A percentile compares a stretch with the other conserved stretches of the same genome.
These are phyloP conservation scores for Neoboletus magnificus DNA, from an alignment of 768 basidiomycete species.

Conservation along the genomic window DNA sequence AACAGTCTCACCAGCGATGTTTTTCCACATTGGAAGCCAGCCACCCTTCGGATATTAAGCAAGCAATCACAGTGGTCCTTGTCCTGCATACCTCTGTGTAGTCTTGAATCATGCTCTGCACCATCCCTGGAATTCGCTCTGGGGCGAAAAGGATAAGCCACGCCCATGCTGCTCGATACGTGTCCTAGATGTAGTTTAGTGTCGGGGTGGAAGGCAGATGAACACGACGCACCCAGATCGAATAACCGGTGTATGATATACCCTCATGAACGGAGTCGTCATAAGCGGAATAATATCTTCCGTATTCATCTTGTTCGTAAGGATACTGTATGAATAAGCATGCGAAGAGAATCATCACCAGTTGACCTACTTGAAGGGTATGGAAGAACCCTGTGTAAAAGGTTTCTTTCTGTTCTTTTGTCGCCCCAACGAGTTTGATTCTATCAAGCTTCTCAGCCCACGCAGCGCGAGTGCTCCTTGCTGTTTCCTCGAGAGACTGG, in stretches of 20 bases:
- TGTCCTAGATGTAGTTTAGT: constrained; percentile 50
- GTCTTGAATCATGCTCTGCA: constrained; percentile 78
- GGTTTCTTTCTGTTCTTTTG: constrained; percentile 42
- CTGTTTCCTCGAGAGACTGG: constrained; percentile 50
- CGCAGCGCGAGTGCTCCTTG: constrained; percentile 40
- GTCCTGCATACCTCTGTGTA: constrained; percentile 51
- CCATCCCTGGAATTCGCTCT: constrained; percentile 71
- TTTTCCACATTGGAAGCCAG: constrained; percentile 92
- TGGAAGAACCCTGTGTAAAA: constrained; percentile 67
- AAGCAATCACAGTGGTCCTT: neutral
- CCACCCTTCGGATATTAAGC: constrained; percentile 46
- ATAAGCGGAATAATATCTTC: constrained; percentile 74
- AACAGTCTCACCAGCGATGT: constrained; percentile 53
- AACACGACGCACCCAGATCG: constrained; percentile 57
- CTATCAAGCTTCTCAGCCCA: constrained; percentile 60
- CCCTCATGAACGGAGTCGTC: constrained; percentile 62
- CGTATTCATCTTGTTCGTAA: constrained; percentile 67
- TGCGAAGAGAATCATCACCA: neutral
- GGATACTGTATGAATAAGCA: constrained; percentile 53
- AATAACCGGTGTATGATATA: constrained; percentile 77
- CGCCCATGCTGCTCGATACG: constrained; percentile 74
- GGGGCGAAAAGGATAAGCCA: constrained; percentile 77
- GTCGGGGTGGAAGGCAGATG: neutral
- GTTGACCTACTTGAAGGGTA: constrained; percentile 48
- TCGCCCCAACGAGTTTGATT: constrained; percentile 49